phyloP scores from a whole-genome alignment of 306 rosid species.

The Malus fusca region DNA sequence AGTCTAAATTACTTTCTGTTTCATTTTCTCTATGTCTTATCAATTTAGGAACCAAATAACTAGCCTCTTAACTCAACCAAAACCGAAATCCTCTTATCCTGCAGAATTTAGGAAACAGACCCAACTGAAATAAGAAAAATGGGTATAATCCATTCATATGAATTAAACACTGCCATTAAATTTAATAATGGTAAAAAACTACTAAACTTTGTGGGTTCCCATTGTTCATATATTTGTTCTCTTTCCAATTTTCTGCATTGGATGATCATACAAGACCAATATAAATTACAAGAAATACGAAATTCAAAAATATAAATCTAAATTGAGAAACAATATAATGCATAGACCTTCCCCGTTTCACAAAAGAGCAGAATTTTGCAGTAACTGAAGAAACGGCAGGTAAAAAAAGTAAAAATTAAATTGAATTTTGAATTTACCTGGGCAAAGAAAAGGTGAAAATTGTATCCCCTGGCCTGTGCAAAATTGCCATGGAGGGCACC shows the following conservation, averaged over 20 bases:
- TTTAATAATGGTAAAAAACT: neutral
- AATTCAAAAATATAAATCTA: neutral
- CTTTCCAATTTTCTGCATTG: neutral
- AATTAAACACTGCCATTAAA: neutral
- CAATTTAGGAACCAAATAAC: neutral
- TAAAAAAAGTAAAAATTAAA: neutral
- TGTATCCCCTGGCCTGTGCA: neutral
- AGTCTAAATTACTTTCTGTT: neutral
- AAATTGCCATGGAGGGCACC: constrained; percentile 8
- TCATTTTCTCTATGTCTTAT: neutral
- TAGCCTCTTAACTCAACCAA: neutral
- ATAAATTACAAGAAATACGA: neutral
- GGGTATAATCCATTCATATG: neutral
- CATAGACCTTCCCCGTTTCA: neutral
- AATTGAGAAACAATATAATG: neutral
- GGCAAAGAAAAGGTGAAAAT: neutral
- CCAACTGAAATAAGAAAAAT: neutral
- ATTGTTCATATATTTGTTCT: neutral
- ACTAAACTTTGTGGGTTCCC: neutral
- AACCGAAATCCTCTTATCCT: neutral
- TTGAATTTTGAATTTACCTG: no score
- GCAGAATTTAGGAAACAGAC: neutral
- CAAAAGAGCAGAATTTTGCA: neutral
- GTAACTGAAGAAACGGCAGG: neutral
- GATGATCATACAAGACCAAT: neutral